Evolutionary conservation across 139 green algal species (phyloP).

Genomic region (Ulvella scutata): DNA sequence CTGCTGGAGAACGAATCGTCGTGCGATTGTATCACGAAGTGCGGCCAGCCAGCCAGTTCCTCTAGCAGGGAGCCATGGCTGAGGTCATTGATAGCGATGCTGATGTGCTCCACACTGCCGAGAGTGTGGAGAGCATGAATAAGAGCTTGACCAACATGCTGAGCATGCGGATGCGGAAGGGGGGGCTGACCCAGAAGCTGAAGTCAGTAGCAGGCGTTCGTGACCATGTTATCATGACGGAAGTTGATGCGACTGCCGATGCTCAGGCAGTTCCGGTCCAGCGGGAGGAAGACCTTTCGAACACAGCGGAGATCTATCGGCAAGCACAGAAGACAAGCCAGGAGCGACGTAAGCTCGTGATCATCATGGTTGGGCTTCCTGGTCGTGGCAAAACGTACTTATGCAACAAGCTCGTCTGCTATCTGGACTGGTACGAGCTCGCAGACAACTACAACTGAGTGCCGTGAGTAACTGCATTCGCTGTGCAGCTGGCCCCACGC

Average conservation of each 20-base stretch:
- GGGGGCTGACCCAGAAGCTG: no score
- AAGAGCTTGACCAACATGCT: not conserved
- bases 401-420: conserved; percentile 78
- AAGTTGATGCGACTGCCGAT: not conserved
- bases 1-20: no score
- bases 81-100: not conserved
- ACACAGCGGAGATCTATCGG: not conserved
- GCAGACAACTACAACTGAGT: no score
- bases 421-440: conserved; percentile 55
- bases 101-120: not conserved
- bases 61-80: no score
- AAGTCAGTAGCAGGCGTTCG: not conserved
- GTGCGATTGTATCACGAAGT: no score
- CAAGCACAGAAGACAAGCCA: not conserved
- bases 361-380: conserved; percentile 58
- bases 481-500: no score
- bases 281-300: not conserved
- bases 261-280: not conserved
- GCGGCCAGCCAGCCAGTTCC: no score
- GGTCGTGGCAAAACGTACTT: conserved; percentile 87
- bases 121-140: not conserved
- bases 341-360: not conserved
- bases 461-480: no score
- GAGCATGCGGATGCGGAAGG: not conserved
- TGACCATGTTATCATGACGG: not conserved